These are phyloP conservation scores for Ensete glaucum DNA, from an alignment of 176 grass and related monocot genomes.

Conservation along the genomic window DNA sequence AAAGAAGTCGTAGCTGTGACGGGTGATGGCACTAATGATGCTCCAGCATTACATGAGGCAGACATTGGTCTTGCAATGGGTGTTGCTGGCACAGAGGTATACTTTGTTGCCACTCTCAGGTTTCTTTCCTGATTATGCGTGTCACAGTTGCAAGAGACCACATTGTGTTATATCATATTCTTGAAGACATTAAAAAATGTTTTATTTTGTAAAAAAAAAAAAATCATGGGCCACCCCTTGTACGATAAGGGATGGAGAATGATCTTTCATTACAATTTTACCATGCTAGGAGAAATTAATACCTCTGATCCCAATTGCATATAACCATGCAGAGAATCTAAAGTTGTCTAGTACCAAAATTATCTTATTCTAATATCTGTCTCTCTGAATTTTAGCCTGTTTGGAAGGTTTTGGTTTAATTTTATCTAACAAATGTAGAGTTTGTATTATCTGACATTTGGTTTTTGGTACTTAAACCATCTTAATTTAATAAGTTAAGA, in stretches of 20 bases:
- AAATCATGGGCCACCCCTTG: neutral
- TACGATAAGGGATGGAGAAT: neutral
- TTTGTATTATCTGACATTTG: too few species aligned
- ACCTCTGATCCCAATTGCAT: too few species aligned
- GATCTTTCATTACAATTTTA: neutral
- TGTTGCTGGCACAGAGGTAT: conserved; percentile 89
- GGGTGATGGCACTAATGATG: conserved; percentile 87
- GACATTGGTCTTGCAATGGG: conserved; percentile 96
- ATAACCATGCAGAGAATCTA: neutral
- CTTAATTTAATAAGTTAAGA: too few species aligned
- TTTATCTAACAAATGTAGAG: too few species aligned
- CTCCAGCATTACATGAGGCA: conserved; percentile 84
- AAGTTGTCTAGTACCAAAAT: neutral
- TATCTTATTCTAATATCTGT: too few species aligned
- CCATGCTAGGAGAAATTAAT: neutral
- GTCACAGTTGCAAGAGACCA: neutral
- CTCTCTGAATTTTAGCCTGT: too few species aligned
- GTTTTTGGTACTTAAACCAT: too few species aligned
- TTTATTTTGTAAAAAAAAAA: too few species aligned
- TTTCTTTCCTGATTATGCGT: neutral
- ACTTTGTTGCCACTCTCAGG: neutral
- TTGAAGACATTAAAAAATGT: too few species aligned
- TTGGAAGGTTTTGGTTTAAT: too few species aligned
- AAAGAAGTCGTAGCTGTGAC: conserved; percentile 83
- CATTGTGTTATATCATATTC: neutral